Percentiles rank a stretch among this genome's conserved stretches.
Conservation (phyloP, 2,329 filamentous ascomycete species). For the Sporothrix protearum region DNA sequence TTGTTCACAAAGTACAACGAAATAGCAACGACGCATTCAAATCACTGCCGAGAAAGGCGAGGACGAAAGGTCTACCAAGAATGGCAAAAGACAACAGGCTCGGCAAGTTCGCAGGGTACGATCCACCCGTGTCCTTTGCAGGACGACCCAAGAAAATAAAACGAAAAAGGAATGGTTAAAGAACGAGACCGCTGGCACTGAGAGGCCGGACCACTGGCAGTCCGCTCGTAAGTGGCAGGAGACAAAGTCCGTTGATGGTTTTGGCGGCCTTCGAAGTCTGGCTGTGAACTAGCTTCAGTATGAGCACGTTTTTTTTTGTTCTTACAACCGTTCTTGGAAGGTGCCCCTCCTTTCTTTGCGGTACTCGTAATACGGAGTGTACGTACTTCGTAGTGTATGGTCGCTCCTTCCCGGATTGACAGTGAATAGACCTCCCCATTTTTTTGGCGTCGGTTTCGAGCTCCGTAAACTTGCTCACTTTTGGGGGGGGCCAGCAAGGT, state of each 20-base stretch:
- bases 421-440: not conserved
- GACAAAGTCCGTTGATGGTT: too few relatives aligned
- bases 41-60: not conserved
- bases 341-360: not conserved
- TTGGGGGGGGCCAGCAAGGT: not conserved
- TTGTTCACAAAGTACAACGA: not conserved
- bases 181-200: not conserved
- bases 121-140: slow-evolving; percentile 1
- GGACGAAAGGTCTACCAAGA: not conserved
- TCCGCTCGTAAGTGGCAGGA: not conserved
- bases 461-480: slow-evolving; percentile 18
- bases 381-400: not conserved
- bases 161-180: not conserved
- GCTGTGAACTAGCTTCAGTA: not conserved
- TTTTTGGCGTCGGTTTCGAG: not conserved
- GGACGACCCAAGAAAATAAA: not conserved
- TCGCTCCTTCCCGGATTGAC: not conserved
- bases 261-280: not conserved
- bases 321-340: not conserved
- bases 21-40: not conserved
- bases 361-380: not conserved
- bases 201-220: not conserved
- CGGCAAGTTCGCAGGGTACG: not conserved
- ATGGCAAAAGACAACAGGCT: not conserved
- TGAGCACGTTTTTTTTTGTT: not conserved